Conservation (phyloP, 257 asterid genomes). For the Solanum bulbocastanum region DNA sequence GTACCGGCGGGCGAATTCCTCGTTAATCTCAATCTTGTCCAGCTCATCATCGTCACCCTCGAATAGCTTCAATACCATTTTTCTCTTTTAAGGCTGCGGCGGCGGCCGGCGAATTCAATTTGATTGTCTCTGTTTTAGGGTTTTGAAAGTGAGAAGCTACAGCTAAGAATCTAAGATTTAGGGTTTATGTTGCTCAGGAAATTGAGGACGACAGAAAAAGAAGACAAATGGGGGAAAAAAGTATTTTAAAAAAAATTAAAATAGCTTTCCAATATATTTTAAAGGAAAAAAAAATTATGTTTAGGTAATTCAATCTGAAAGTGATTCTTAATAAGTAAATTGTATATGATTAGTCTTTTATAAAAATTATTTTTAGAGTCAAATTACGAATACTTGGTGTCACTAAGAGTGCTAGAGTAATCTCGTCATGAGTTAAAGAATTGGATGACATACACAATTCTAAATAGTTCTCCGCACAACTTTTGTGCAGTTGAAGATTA, state of each 20-base stretch:
- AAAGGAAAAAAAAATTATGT: background rate
- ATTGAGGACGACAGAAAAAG: background rate
- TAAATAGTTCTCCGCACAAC: too few species aligned
- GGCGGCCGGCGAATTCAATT: background rate
- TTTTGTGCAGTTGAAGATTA: too few species aligned
- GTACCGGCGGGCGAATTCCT: constrained; percentile 57
- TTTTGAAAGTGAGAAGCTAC: background rate
- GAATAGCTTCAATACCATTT: constrained; percentile 35
- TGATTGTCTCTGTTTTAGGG: background rate
- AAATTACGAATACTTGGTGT: too few species aligned
- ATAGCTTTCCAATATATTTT: background rate
- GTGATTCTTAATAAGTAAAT: background rate
- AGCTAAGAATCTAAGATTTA: background rate
- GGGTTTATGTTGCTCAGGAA: background rate
- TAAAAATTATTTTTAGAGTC: background rate
- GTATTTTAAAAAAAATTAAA: too few species aligned
- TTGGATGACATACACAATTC: background rate
- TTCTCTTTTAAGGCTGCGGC: background rate
- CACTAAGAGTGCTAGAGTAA: background rate
- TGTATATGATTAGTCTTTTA: background rate
- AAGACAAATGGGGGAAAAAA: background rate
- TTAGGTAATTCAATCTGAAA: background rate
- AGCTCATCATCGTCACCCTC: constrained; percentile 35
- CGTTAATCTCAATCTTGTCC: constrained; percentile 36
- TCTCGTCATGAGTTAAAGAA: background rate